Conservation (phyloP, 306 rosid genomes). For the Quercus suber region DNA sequence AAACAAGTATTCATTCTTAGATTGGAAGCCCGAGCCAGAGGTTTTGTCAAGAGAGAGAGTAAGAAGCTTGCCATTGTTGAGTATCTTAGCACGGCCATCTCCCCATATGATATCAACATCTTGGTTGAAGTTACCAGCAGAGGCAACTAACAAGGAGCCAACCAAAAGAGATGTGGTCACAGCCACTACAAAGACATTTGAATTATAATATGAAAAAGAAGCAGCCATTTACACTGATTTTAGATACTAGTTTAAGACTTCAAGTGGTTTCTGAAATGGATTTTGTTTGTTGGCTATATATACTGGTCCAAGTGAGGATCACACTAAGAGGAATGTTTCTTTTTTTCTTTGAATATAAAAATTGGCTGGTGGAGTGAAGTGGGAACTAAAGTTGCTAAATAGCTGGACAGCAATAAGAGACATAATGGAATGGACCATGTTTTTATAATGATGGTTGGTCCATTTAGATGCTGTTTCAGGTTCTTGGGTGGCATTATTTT, state of each 20-base stretch:
- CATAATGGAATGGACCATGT: background rate
- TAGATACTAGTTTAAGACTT: background rate
- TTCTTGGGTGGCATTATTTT: background rate
- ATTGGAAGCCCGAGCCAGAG: conserved; percentile 77
- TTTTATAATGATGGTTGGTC: background rate
- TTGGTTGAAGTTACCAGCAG: conserved; percentile 37
- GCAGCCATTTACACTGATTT: conserved; percentile 27
- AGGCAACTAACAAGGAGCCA: conserved; percentile 13
- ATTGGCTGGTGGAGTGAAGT: background rate
- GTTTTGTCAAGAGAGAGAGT: conserved; percentile 57
- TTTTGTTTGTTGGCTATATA: background rate
- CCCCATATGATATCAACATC: conserved; percentile 68
- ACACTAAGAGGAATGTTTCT: background rate
- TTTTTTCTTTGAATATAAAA: background rate
- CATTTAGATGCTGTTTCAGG: background rate
- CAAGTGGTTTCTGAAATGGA: background rate
- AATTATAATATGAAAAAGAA: conserved; percentile 1
- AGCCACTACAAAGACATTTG: conserved; percentile 3
- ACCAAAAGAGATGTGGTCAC: conserved; percentile 7
- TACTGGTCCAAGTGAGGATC: too few species aligned
- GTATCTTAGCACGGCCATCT: conserved; percentile 53
- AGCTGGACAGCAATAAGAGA: conserved; percentile 1
- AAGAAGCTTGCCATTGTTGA: conserved; percentile 52
- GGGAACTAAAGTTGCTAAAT: background rate
- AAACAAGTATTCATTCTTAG: conserved; percentile 28